phyloP scores from a whole-genome alignment of 1,284 basidiomycete genomes.

The Ceratobasidium sp. region DNA sequence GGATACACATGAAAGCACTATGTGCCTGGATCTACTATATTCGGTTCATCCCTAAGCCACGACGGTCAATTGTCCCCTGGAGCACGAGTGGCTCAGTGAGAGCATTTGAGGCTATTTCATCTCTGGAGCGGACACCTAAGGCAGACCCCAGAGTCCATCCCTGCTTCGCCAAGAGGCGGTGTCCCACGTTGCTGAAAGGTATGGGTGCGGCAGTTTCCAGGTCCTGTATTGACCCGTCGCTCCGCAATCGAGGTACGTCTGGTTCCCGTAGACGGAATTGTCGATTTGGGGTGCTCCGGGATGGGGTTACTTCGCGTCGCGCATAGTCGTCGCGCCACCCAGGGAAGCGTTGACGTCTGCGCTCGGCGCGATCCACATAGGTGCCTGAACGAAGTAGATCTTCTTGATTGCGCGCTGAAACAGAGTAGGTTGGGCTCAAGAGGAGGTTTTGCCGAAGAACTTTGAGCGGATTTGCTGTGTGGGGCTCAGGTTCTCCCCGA shows the following conservation, averaged over 20 bases:
- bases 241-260: constrained; percentile 44
- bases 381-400: background rate
- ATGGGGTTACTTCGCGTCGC: constrained; percentile 13
- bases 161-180: constrained; percentile 69
- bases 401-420: background rate
- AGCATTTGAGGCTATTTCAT: constrained; percentile 42
- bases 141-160: constrained; percentile 74
- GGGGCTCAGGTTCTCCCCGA: background rate
- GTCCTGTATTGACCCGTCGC: background rate
- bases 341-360: constrained; percentile 34
- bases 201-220: constrained; percentile 50
- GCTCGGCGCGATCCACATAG: constrained; percentile 40
- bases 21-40: constrained; percentile 3
- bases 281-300: constrained; percentile 42
- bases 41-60: constrained; percentile 36
- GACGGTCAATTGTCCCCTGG: constrained; percentile 26
- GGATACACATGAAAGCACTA: constrained; percentile 8
- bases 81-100: constrained; percentile 36
- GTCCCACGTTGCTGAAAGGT: constrained; percentile 67
- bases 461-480: background rate
- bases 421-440: constrained; percentile 7
- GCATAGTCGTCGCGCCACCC: constrained; percentile 34
- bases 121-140: constrained; percentile 54
- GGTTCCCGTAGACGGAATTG: constrained; percentile 46
- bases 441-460: constrained; percentile 16